These are phyloP conservation scores for Osmanthus fragrans DNA, from an alignment of 257 asterid species.

Conservation along the genomic window DNA sequence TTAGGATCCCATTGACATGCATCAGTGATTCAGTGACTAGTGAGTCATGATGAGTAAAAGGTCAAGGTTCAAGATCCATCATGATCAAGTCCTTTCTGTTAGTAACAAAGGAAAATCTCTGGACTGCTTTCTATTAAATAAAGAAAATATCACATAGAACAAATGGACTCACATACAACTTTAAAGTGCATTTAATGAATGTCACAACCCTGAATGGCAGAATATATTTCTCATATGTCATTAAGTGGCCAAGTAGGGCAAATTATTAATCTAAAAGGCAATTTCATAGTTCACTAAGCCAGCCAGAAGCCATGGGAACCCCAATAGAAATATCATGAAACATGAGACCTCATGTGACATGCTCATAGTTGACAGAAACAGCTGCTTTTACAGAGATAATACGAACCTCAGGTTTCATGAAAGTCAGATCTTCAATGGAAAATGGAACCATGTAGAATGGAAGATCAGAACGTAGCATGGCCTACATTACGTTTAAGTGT, in stretches of 20 bases:
- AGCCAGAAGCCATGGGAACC: neutral
- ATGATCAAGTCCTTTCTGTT: too few relatives aligned
- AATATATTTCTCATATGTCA: neutral
- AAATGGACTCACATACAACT: too few relatives aligned
- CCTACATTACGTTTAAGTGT: constrained; percentile 46
- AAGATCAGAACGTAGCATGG: constrained; percentile 87
- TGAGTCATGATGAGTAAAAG: too few relatives aligned
- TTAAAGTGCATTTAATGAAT: neutral
- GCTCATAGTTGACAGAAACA: neutral
- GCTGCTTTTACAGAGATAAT: constrained; percentile 13
- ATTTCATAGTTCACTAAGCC: neutral
- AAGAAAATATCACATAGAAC: too few relatives aligned
- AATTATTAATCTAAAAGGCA: neutral
- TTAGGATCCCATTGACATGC: too few relatives aligned
- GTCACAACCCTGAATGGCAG: neutral
- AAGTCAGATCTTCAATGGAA: constrained; percentile 59
- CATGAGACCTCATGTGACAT: neutral
- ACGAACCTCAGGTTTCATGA: constrained; percentile 83
- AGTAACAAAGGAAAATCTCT: too few relatives aligned
- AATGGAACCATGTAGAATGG: constrained; percentile 96
- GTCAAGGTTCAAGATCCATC: too few relatives aligned
- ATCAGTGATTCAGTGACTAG: too few relatives aligned
- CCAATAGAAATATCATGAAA: neutral
- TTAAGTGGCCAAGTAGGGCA: neutral
- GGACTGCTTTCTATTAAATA: too few relatives aligned